Percentiles rank a stretch among this genome's conserved stretches.
Evolutionary conservation across 148 eudicot genomes (phyloP).

Genomic region (Rhododendron griersonianum): DNA sequence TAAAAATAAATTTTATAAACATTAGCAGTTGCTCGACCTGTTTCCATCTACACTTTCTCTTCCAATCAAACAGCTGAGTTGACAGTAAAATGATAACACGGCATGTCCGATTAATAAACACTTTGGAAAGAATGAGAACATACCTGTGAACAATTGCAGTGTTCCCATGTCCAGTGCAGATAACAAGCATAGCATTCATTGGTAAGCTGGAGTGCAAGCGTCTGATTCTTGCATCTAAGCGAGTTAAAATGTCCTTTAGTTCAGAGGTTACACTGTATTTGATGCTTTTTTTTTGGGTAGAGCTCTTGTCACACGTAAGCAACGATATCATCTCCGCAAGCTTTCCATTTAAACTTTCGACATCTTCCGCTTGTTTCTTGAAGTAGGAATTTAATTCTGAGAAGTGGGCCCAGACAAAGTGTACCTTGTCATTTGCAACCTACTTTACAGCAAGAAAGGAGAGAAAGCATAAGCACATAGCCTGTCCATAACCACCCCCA

Average conservation of each 20-base stretch:
- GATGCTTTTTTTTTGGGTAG: constrained; percentile 38
- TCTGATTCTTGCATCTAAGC: constrained; percentile 57
- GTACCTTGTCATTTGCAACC: constrained; percentile 72
- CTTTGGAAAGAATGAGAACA: background rate
- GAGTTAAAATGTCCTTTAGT: constrained; percentile 60
- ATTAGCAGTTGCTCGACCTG: background rate
- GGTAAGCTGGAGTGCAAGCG: constrained; percentile 62
- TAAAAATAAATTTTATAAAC: background rate
- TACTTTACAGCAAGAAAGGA: constrained; percentile 14
- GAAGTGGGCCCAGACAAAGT: constrained; percentile 86
- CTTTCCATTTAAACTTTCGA: constrained; percentile 47
- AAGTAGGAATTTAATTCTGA: constrained; percentile 65
- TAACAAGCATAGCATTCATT: constrained; percentile 64
- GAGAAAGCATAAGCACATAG: background rate
- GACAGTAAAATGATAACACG: background rate
- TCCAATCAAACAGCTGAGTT: background rate
- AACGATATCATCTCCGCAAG: constrained; percentile 80
- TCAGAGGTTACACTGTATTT: constrained; percentile 42
- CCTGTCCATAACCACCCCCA: background rate
- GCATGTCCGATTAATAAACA: background rate
- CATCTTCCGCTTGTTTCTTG: constrained; percentile 71
- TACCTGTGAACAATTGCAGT: constrained; percentile 79
- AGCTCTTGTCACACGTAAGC: constrained; percentile 55
- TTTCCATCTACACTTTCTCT: background rate
- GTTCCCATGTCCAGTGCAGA: constrained; percentile 94